Evolutionary conservation across 2,329 filamentous ascomycete genomes (phyloP).

Genomic region (Ascochyta rabiei): DNA sequence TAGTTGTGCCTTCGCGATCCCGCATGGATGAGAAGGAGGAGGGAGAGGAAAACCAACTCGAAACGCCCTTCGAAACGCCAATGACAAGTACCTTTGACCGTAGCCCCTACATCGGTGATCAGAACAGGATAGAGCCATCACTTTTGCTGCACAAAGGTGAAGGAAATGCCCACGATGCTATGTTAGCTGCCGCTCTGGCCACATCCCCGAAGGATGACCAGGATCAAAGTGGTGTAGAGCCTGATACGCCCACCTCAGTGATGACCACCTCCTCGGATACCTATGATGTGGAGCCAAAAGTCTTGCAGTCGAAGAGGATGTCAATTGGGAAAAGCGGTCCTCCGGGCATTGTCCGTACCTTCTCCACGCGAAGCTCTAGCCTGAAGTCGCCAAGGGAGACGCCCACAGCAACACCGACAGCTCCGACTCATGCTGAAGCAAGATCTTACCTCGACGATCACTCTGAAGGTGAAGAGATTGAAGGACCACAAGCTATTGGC

Average conservation of each 20-base stretch:
- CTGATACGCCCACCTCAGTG: conserved; percentile 18
- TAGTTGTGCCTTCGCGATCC: conserved; percentile 21
- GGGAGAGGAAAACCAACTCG: conserved; percentile 7
- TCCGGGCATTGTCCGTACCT: conserved; percentile 44
- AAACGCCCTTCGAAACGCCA: conserved; percentile 32
- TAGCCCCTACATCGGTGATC: conserved; percentile 29
- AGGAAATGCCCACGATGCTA: conserved; percentile 32
- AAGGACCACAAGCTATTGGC: conserved; percentile 46
- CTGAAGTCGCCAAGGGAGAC: conserved; percentile 30
- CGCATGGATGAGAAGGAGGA: not conserved
- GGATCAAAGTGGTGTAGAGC: conserved; percentile 25
- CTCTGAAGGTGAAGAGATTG: conserved; percentile 33
- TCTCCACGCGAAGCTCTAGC: conserved; percentile 39
- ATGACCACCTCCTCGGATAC: conserved; percentile 20
- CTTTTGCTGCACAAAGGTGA: conserved; percentile 5
- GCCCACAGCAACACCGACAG: conserved; percentile 25
- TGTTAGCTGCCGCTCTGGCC: conserved; percentile 42
- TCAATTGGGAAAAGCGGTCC: conserved; percentile 43
- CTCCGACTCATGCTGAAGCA: conserved; percentile 21
- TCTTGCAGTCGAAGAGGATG: conserved; percentile 45
- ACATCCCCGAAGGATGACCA: conserved; percentile 20
- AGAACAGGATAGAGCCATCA: conserved; percentile 13
- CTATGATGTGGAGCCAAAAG: conserved; percentile 36
- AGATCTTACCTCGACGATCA: conserved; percentile 39
- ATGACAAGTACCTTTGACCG: conserved; percentile 30